A percentile compares a stretch with the other conserved stretches of the same genome.
Evolutionary conservation across 2,329 filamentous ascomycete genomes (phyloP).

Genomic region (Onygena corvina): DNA sequence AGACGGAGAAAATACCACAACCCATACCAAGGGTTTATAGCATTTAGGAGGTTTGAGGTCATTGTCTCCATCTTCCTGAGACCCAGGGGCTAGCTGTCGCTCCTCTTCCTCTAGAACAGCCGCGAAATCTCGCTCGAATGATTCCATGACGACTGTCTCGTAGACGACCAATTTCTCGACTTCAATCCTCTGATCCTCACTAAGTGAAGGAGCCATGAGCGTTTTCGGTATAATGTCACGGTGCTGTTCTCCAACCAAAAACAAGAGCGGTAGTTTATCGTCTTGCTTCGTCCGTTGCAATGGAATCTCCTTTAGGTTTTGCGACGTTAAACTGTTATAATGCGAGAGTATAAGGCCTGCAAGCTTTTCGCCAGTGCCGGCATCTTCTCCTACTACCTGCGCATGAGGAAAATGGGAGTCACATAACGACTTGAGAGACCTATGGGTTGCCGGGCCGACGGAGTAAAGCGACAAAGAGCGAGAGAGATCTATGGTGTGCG

Average conservation of each 20-base stretch:
- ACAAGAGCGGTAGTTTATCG: conserved; percentile 52
- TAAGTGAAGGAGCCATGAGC: conserved; percentile 49
- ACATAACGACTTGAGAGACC: conserved; percentile 50
- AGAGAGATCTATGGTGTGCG: conserved; percentile 16
- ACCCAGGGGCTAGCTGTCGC: conserved; percentile 10
- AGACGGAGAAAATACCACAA: conserved; percentile 47
- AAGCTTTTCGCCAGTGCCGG: conserved; percentile 72
- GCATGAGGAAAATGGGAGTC: conserved; percentile 36
- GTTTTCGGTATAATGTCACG: conserved; percentile 81
- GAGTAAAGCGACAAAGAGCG: conserved; percentile 31
- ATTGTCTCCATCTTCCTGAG: conserved; percentile 7
- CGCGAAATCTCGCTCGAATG: conserved; percentile 59
- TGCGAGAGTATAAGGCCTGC: conserved; percentile 67
- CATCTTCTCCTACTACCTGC: conserved; percentile 63
- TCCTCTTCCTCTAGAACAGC: conserved; percentile 31
- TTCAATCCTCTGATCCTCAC: conserved; percentile 42
- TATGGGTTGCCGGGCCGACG: conserved; percentile 43
- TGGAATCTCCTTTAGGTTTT: conserved; percentile 20
- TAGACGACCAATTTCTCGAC: conserved; percentile 79
- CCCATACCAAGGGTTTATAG: conserved; percentile 22
- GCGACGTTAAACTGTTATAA: conserved; percentile 41
- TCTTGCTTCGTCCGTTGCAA: conserved; percentile 10
- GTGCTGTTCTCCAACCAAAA: conserved; percentile 80
- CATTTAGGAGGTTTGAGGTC: too few species aligned
- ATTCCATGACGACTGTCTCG: conserved; percentile 68